Base-by-base conservation (phyloP, 208 protist genomes). In the Acanthamoeba castellanii region DNA sequence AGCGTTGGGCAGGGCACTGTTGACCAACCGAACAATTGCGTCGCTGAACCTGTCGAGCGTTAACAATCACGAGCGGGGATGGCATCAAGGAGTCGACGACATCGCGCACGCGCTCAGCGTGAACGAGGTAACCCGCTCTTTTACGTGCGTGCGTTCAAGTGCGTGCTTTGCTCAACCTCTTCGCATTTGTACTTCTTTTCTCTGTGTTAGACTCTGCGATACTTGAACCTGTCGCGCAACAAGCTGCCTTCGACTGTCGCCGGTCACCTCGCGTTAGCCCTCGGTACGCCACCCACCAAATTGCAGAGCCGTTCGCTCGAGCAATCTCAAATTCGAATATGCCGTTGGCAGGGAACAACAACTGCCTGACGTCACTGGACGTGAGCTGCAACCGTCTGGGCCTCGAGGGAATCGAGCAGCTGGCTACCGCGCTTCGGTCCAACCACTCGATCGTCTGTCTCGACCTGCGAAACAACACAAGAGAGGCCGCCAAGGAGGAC, bases 81-180 rank as follows among this genome's bases (percentile, higher is more conserved):
- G 87, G 87, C 57, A 92, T 20, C 64, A 92, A 34, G 87, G 87
- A 32, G 59, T 92, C 1, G 66, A 78, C 64, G 87, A 92, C 34
- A 76, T 92, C 37, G 30, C 16, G 16, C 42, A 76, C 3, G 87
- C 87, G 16, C 32, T 92, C 2, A 47, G 47, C 34, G 37, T 32
- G n/a, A 92, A 92, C 22, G 87, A 92, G 87, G 66, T 92, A 92
- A 1, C n/a, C 45, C 9, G 27, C 61, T n/a, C 20, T 68, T 70
- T 70, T 70, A 8, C 20, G 20, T 30, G 5, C 8, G 13, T 11
- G 6, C n/a, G 8, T 30, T 0, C 25, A 18, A 11, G 27, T 11
- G 6, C n/a, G 8, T 30, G 25, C 25, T 74, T 14, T n/a, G 18
- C 25, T n/a, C 25, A 72, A 72, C 30, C 57, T 64, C 57, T 47